Evolutionary conservation across 768 basidiomycete genomes (phyloP).

Genomic region (Hebeloma cylindrosporum): DNA sequence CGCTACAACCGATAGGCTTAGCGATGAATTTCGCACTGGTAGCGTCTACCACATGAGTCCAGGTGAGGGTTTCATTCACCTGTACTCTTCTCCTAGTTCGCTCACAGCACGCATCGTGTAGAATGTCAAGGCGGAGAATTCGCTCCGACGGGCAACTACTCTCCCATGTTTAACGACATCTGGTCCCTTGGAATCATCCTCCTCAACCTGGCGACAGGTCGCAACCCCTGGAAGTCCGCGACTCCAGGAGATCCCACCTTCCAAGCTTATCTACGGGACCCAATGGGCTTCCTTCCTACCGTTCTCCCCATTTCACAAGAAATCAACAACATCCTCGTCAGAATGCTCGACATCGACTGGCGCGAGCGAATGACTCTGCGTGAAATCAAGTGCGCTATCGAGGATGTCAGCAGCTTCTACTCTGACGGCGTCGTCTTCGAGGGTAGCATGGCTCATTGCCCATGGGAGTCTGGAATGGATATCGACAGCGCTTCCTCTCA

Average conservation of each 20-base stretch:
- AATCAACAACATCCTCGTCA: constrained; percentile 73
- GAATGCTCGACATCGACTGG: constrained; percentile 68
- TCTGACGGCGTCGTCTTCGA: constrained; percentile 72
- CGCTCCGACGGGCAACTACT: constrained; percentile 74
- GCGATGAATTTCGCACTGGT: constrained; percentile 91
- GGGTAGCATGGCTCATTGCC: constrained; percentile 73
- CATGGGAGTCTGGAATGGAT: constrained; percentile 73
- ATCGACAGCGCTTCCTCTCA: constrained; percentile 60
- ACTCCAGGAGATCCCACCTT: constrained; percentile 86
- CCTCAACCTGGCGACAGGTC: constrained; percentile 94
- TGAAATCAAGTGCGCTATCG: constrained; percentile 55
- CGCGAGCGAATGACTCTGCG: constrained; percentile 42
- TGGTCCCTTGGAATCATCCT: constrained; percentile 98
- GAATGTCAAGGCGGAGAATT: constrained; percentile 90
- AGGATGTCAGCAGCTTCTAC: constrained; percentile 61
- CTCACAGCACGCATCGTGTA: constrained; percentile 32
- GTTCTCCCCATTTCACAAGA: constrained; percentile 83
- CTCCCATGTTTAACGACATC: constrained; percentile 88
- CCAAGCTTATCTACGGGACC: constrained; percentile 85
- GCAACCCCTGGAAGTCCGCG: constrained; percentile 99
- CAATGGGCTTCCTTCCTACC: constrained; percentile 76
- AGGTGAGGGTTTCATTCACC: constrained; percentile 45
- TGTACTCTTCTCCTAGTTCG: constrained; percentile 1
- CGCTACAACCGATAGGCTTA: constrained; percentile 84
- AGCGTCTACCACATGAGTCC: constrained; percentile 98